Evolutionary conservation across 352 stramenopile species (phyloP), one percentile per base, ranked within the genome.

Genomic region (Phytophthora agathidicida): DNA sequence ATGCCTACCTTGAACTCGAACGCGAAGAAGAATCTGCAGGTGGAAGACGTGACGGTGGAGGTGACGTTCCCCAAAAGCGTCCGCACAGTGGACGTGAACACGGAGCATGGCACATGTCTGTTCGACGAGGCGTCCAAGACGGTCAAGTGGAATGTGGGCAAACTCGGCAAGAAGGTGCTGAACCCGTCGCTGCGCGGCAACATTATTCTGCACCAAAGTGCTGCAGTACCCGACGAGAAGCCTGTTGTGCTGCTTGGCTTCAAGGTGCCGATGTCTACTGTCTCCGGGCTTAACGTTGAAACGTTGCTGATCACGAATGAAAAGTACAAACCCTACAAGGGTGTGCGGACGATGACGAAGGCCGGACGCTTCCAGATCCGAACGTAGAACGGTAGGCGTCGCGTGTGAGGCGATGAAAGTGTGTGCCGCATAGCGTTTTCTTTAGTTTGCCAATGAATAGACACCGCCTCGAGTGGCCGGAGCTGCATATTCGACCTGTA

Each of bases 241-340:
- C 94, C 95, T n/a, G 88, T 98, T 55, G 84, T 99, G 41, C 78
- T 96, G 33, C 64, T 99, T 1, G 86, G 87, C 41, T 99, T 98
- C 86, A 99, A 98, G 70, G 96, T 99, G 49, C 85, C 96, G 14
- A 91, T 98, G 75, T 88, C 94, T 9, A 98, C 94, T 7, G 94
- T 99, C 36, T 98, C 92, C 58, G 96, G 96, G 10, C 70, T 99
- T 39, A 92, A 95, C 36, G 96, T 99, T 33, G 93, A 96, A 67
- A 98, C 96, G 37, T 69, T 99, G 37, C 61, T 96, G 35, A 84
- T 99, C 43, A 95, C 88, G 24, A 98, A 98, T 68, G 97, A 99
- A 75, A 92, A 91, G 54, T 99, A 99, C 79, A 96, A 96, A 60
- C 97, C 96, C 7, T 99, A 99, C 87, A 99, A 99, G 83, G 97